Percentiles rank a stretch among this genome's conserved stretches.
phyloP scores from a whole-genome alignment of 2,329 filamentous ascomycete genomes.

The Septoria linicola region DNA sequence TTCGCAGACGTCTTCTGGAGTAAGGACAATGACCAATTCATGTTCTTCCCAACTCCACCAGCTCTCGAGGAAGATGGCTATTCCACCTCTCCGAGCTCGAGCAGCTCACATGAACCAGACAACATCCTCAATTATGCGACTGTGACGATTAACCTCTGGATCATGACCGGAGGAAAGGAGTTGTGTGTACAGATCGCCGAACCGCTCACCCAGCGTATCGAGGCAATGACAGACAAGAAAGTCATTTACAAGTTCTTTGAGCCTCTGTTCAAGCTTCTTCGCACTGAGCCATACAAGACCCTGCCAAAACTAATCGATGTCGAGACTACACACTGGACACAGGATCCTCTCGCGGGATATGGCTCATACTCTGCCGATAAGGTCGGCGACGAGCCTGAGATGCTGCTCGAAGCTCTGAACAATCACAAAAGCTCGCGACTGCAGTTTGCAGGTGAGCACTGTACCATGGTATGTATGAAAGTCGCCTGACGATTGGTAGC shows the following conservation, averaged over 20 bases:
- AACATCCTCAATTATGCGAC: slow-evolving; percentile 47
- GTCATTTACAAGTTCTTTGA: slow-evolving; percentile 46
- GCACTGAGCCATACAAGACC: slow-evolving; percentile 47
- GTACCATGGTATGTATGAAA: no score
- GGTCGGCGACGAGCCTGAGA: slow-evolving; percentile 44
- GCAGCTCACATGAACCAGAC: slow-evolving; percentile 35
- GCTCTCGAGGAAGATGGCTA: slow-evolving; percentile 30
- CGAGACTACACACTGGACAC: slow-evolving; percentile 48
- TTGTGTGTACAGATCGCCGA: slow-evolving; percentile 48
- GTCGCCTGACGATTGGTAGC: no score
- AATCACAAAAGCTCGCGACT: slow-evolving; percentile 40
- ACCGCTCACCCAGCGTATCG: slow-evolving; percentile 47
- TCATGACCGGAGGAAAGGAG: slow-evolving; percentile 46
- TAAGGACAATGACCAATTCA: slow-evolving; percentile 49
- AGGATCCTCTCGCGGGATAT: slow-evolving; percentile 46
- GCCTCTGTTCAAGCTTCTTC: slow-evolving; percentile 46
- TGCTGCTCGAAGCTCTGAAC: slow-evolving; percentile 41
- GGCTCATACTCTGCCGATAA: slow-evolving; percentile 48
- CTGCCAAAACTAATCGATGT: slow-evolving; percentile 42
- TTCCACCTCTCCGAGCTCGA: slow-evolving; percentile 30
- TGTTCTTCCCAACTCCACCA: slow-evolving; percentile 45
- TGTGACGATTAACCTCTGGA: slow-evolving; percentile 47
- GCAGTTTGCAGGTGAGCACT: slow-evolving; percentile 45
- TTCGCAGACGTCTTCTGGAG: slow-evolving; percentile 48
- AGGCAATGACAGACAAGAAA: slow-evolving; percentile 43